Evolutionary conservation across 2,329 filamentous ascomycete genomes (phyloP).

Genomic region (Diplodia sapinea): DNA sequence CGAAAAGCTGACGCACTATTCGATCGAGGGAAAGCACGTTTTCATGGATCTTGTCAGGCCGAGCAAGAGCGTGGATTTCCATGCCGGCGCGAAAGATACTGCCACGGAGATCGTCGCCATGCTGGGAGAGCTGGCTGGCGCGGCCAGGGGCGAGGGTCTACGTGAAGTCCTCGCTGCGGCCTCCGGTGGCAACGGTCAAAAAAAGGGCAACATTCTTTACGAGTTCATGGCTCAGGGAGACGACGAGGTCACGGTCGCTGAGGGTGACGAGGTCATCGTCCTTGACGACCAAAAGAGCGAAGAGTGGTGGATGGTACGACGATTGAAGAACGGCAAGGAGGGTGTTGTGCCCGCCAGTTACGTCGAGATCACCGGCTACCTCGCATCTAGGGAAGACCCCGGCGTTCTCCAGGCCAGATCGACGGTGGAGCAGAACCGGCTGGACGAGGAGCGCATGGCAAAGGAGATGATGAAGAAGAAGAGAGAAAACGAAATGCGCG

Average conservation of each 20-base stretch:
- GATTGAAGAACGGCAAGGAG: conserved; percentile 89
- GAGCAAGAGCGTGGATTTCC: conserved; percentile 94
- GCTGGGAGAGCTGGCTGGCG: conserved; percentile 87
- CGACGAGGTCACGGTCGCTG: conserved; percentile 90
- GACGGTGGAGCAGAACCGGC: conserved; percentile 74
- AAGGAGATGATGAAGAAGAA: conserved; percentile 70
- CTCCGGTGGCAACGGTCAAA: conserved; percentile 66
- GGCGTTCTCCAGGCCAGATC: conserved; percentile 67
- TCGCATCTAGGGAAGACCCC: conserved; percentile 56
- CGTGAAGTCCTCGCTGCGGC: conserved; percentile 85
- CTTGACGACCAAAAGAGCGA: conserved; percentile 91
- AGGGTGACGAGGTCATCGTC: conserved; percentile 88
- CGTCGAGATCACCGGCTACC: conserved; percentile 80
- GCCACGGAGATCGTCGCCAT: conserved; percentile 89
- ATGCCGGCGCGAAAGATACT: conserved; percentile 95
- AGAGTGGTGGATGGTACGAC: conserved; percentile 97
- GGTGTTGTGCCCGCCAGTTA: conserved; percentile 97
- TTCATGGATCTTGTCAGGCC: conserved; percentile 92
- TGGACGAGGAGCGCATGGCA: conserved; percentile 83
- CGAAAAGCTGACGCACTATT: conserved; percentile 96
- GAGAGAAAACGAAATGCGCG: conserved; percentile 40
- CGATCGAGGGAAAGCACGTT: conserved; percentile 95
- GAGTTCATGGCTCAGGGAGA: conserved; percentile 97
- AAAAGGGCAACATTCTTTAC: conserved; percentile 86
- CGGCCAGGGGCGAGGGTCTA: conserved; percentile 79